These are phyloP conservation scores for Carex scoparia DNA, from an alignment of 176 grass and related monocot species.

Conservation along the genomic window DNA sequence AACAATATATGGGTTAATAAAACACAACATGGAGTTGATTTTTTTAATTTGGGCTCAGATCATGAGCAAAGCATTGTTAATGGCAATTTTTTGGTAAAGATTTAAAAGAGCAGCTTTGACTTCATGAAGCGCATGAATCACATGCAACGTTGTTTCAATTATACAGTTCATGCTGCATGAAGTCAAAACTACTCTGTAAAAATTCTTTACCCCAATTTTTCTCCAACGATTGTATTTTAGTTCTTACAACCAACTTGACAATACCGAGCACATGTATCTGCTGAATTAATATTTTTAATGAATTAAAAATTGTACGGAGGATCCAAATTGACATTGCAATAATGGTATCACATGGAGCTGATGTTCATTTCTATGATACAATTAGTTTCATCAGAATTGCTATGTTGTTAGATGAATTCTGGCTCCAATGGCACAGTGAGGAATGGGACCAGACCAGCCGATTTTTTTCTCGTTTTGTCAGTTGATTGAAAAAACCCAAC, in stretches of 20 bases:
- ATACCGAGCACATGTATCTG: not conserved
- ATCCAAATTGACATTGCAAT: not conserved
- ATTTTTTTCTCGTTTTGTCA: not conserved
- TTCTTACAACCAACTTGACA: too few relatives aligned
- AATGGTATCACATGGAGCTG: not conserved
- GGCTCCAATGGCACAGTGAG: not conserved
- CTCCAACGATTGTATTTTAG: too few relatives aligned
- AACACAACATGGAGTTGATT: not conserved
- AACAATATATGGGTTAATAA: not conserved
- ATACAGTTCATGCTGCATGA: too few relatives aligned
- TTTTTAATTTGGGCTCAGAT: not conserved
- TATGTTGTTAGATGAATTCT: not conserved
- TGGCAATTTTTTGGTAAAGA: too few relatives aligned
- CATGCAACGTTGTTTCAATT: too few relatives aligned
- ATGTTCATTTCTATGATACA: conserved; percentile 4
- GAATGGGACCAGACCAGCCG: not conserved
- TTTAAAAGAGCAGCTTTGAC: too few relatives aligned
- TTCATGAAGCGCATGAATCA: too few relatives aligned
- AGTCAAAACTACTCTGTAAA: too few relatives aligned
- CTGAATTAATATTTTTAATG: not conserved
- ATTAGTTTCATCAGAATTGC: not conserved
- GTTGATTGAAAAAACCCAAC: not conserved
- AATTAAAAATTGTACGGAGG: not conserved
- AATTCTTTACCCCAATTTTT: too few relatives aligned
- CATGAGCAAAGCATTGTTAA: not conserved